Conservation (phyloP, 2,329 filamentous ascomycete genomes). For the Xylaria sp. region DNA sequence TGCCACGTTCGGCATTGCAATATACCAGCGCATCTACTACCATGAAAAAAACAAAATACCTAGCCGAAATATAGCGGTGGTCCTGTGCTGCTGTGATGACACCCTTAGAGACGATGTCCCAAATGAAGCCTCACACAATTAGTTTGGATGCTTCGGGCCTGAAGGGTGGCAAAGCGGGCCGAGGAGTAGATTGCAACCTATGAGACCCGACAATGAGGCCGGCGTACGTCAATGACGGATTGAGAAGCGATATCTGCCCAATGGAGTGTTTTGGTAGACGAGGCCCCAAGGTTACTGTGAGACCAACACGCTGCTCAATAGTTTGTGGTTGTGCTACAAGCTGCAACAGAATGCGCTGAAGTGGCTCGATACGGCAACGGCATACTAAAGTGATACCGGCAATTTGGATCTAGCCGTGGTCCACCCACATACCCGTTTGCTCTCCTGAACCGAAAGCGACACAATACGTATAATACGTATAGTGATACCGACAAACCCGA, state of each 20-base stretch:
- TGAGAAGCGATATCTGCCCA: slow-evolving; percentile 37
- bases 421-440: slow-evolving; percentile 28
- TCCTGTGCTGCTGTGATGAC: slow-evolving; percentile 33
- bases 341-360: slow-evolving; percentile 30
- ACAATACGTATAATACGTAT: slow-evolving; percentile 15
- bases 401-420: slow-evolving; percentile 24
- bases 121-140: slow-evolving; percentile 20
- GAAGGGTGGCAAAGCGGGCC: slow-evolving; percentile 23
- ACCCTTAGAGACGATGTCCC: slow-evolving; percentile 24
- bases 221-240: slow-evolving; percentile 36
- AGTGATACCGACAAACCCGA: slow-evolving; percentile 23
- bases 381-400: slow-evolving; percentile 22
- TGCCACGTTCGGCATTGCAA: slow-evolving; percentile 22
- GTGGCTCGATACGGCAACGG: slow-evolving; percentile 32
- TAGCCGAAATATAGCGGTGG: slow-evolving; percentile 31
- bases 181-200: slow-evolving; percentile 32
- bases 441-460: slow-evolving; percentile 15
- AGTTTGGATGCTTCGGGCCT: slow-evolving; percentile 17
- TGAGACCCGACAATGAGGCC: slow-evolving; percentile 33
- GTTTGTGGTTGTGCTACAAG: slow-evolving; percentile 41
- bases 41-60: slow-evolving; percentile 11
- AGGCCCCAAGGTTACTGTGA: slow-evolving; percentile 42
- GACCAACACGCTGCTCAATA: slow-evolving; percentile 30
- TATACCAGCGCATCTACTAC: slow-evolving; percentile 20
- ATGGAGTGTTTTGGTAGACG: slow-evolving; percentile 45